Base-by-base conservation (phyloP, 2,329 filamentous ascomycete genomes). In the Apiospora pterosperma region DNA sequence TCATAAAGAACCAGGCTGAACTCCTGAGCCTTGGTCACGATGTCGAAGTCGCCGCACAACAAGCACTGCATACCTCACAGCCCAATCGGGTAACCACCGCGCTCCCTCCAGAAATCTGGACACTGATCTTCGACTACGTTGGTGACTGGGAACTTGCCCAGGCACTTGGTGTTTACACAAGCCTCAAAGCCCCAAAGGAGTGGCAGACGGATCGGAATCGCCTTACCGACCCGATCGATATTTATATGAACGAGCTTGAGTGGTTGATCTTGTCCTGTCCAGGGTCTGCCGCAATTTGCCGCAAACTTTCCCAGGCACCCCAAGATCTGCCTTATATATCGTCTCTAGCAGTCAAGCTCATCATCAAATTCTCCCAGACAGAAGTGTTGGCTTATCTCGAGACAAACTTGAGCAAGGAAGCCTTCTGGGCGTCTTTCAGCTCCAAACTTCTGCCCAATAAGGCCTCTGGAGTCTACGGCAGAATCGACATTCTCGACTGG, bases 101-200 rank as follows among this genome's bases (percentile, higher is more conserved):
- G 48, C 81, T 98, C 1, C 95, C 95, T 0, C 88, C 91, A 0
- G 95, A 98, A 77, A 85, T 97, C 42, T 97, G 94, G 93, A 90
- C 90, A 36, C 90, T 95, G 64, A 91, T 98, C 59, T 88, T 97
- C 52, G 92, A 96, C 68, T 88, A 90, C 67, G 87, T 93, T 0
- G 88, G 88, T 52, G 95, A 98, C 76, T 98, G 95, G 95, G 95
- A 97, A 77, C 82, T 96, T 23, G 91, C 95, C 11, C 90, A 90
- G 69, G 90, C 92, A 0, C 82, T 97, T 6, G 89, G 91, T 64
- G 86, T 97, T 55, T 95, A 91, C 73, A 93, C 93, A 1, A 93
- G 87, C 63, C 81, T 97, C 6, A 85, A 88, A 1, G 87, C 90
- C 66, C 93, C 95, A 0, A 82, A 86, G 12, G 74, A 76, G 31